A percentile compares a stretch with the other conserved stretches of the same genome.
These are phyloP conservation scores for Bjerkandera adusta DNA, from an alignment of 1,284 basidiomycete genomes.

Conservation along the genomic window DNA sequence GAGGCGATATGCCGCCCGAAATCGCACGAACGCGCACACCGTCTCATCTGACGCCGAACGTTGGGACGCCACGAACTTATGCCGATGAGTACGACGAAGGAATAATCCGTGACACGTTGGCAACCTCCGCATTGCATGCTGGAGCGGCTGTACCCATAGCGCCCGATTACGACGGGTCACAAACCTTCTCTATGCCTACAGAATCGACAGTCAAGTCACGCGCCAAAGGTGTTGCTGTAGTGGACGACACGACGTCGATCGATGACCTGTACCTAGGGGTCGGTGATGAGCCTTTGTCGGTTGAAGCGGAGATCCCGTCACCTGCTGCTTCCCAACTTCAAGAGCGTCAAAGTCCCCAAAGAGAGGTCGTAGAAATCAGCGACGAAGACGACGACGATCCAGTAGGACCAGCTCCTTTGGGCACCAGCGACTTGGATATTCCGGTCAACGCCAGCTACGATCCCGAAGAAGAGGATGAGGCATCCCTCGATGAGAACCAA, in stretches of 20 bases:
- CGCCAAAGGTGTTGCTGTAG: neutral
- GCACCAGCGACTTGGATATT: conserved; percentile 26
- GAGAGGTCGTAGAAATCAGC: conserved; percentile 26
- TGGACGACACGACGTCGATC: conserved; percentile 5
- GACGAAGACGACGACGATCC: conserved; percentile 27
- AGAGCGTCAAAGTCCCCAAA: conserved; percentile 1
- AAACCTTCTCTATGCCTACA: conserved; percentile 11
- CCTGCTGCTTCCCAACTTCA: too few relatives aligned
- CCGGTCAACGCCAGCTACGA: conserved; percentile 1
- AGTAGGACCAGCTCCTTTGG: conserved; percentile 17
- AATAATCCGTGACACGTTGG: too few relatives aligned
- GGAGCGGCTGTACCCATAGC: too few relatives aligned
- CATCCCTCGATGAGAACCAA: neutral
- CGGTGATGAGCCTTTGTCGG: conserved; percentile 8
- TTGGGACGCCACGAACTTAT: neutral
- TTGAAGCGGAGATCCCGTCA: neutral
- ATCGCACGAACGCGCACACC: conserved; percentile 15
- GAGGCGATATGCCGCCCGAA: conserved; percentile 27
- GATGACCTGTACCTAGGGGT: conserved; percentile 29
- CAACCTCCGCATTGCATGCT: too few relatives aligned
- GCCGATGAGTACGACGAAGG: conserved; percentile 8
- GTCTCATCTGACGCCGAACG: conserved; percentile 16
- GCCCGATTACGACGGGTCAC: conserved; percentile 2
- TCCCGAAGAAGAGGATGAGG: conserved; percentile 7
- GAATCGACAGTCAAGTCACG: neutral